These are phyloP conservation scores for Balansia obtecta DNA, from an alignment of 2,329 filamentous ascomycete species.

Conservation along the genomic window DNA sequence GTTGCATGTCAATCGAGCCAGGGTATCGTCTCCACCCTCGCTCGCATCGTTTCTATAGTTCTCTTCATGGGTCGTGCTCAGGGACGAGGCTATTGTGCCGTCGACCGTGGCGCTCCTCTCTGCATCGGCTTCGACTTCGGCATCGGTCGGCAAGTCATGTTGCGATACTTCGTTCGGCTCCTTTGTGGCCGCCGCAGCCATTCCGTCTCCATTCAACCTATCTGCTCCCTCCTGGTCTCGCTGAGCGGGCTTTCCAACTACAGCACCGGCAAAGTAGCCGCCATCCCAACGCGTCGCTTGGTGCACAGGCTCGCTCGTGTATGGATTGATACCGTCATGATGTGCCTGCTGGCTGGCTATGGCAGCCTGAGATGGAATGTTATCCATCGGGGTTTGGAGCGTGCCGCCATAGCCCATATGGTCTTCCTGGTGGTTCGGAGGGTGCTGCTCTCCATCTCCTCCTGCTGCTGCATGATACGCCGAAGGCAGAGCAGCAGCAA, in stretches of 20 bases:
- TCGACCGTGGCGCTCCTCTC: not conserved
- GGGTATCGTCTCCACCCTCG: conserved; percentile 7
- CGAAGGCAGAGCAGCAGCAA: conserved; percentile 39
- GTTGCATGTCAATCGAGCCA: conserved; percentile 6
- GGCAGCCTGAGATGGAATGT: conserved; percentile 37
- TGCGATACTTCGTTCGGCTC: not conserved
- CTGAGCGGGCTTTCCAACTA: conserved; percentile 7
- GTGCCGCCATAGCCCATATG: conserved; percentile 33
- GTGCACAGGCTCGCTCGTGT: conserved; percentile 33
- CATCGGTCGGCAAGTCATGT: not conserved
- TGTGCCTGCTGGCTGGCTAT: conserved; percentile 37
- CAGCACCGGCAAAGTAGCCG: conserved; percentile 11
- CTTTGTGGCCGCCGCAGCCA: not conserved
- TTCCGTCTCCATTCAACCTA: not conserved
- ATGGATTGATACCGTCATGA: conserved; percentile 45
- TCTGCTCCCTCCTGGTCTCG: conserved; percentile 8
- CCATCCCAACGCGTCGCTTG: conserved; percentile 9
- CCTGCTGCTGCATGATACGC: conserved; percentile 15
- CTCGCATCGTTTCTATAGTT: conserved; percentile 8
- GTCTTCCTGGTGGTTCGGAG: conserved; percentile 4
- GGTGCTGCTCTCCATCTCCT: conserved; percentile 11
- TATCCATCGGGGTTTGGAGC: conserved; percentile 31
- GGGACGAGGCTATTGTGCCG: not conserved
- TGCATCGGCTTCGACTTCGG: not conserved
- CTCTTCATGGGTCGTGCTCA: conserved; percentile 3